A percentile compares a stretch with the other conserved stretches of the same genome.
phyloP scores from a whole-genome alignment of 73 alveolate genomes.

The Paramecium tetraurelia region DNA sequence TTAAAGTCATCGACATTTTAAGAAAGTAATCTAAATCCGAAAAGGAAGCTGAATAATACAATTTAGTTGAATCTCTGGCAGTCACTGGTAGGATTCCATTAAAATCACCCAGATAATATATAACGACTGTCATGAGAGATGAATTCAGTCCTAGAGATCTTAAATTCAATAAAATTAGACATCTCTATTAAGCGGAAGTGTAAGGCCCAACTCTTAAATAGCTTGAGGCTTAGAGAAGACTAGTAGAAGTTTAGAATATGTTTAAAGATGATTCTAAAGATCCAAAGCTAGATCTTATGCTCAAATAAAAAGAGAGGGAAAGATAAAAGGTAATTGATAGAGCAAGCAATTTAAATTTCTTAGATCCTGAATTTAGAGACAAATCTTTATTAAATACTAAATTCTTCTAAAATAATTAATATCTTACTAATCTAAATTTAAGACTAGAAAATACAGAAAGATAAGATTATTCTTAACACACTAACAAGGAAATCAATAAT shows the following conservation, averaged over 20 bases:
- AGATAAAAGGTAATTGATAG: conserved; percentile 6
- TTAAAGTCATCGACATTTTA: conserved; percentile 22
- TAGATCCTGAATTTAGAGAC: conserved; percentile 28
- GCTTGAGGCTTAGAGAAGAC: conserved; percentile 33
- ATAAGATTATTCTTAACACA: background rate
- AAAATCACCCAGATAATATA: background rate
- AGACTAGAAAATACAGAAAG: background rate
- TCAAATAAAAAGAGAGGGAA: background rate
- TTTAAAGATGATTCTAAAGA: background rate
- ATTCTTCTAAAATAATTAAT: background rate
- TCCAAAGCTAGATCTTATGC: background rate
- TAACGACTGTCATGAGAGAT: conserved; percentile 6
- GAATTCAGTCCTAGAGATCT: conserved; percentile 48
- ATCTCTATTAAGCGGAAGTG: conserved; percentile 1
- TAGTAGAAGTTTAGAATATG: conserved; percentile 17
- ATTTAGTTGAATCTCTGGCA: background rate
- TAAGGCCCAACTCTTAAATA: conserved; percentile 36
- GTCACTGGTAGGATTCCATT: background rate
- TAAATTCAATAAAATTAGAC: background rate
- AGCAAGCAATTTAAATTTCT: background rate
- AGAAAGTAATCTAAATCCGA: conserved; percentile 36
- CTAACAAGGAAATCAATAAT: background rate
- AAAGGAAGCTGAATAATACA: conserved; percentile 19
- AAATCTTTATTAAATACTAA: background rate
- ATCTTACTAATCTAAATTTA: background rate